Percentiles rank a stretch among this genome's conserved stretches.
phyloP scores from a whole-genome alignment of 2,329 filamentous ascomycete species.

The Cytospora mali region DNA sequence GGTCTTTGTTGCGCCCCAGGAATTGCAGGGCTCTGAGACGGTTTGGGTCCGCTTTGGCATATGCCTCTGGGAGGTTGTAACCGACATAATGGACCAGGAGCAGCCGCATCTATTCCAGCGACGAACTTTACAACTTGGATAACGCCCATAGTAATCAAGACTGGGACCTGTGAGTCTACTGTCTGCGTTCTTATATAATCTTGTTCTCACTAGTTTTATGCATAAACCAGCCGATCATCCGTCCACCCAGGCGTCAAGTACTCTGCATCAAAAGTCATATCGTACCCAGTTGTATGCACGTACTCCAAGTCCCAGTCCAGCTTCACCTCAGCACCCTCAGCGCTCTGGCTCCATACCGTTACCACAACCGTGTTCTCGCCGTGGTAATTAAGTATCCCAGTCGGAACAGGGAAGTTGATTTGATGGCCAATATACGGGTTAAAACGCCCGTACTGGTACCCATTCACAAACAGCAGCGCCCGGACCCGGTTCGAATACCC shows the following conservation, averaged over 20 bases:
- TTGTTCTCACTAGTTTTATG: no score
- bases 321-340: constrained; percentile 51
- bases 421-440: constrained; percentile 64
- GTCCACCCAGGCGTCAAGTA: constrained; percentile 56
- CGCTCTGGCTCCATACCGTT: constrained; percentile 61
- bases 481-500: constrained; percentile 44
- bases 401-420: constrained; percentile 60
- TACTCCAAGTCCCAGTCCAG: constrained; percentile 58
- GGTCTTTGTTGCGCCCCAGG: no score
- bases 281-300: constrained; percentile 54
- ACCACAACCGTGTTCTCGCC: constrained; percentile 61
- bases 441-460: constrained; percentile 65
- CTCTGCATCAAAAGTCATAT: constrained; percentile 50
- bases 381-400: constrained; percentile 59
- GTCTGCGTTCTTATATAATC: not conserved
- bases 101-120: no score
- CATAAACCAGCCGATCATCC: constrained; percentile 42
- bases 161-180: no score
- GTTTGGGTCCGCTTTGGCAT: no score
- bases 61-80: no score
- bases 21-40: no score
- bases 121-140: no score
- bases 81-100: no score
- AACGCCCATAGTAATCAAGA: no score
- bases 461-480: constrained; percentile 64